Base-by-base conservation (phyloP, 176 grass and related monocot species). In the Bonia amplexicaulis region DNA sequence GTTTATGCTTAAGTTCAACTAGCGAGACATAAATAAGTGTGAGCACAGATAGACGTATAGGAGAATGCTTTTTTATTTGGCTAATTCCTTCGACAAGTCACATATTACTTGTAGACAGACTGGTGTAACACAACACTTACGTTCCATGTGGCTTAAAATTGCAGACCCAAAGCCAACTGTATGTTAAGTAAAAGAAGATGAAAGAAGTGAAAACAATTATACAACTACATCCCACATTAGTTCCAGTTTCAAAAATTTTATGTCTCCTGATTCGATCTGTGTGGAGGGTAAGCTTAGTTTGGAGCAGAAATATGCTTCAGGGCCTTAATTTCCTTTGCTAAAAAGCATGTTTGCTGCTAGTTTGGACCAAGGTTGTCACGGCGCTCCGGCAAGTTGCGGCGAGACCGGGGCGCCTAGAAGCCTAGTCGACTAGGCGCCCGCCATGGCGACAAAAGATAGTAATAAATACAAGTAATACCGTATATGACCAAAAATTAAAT, bases 221-320 rank as follows among this genome's bases (percentile, higher is more conserved):
- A 68, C 27, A 76, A 14, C 70, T 52, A 26, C 2, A 84, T 88
- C 14, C 15, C 22, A 74, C 15, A 44, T 42, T 13, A 47, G 22
- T 42, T 57, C 16, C 42, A 85, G 69, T 69, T 61, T 37, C 1
- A 1, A 51, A 72, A 85, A 51, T 12, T 31, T 61, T 2, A 39
- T 66, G 7, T 68, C 51, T 80, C 69, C 42, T 75, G 12, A 62
- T 71, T 23, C 29, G 17, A 40, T 52, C 61, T 69, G 31, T 75
- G 44, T 9, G 48, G 29, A 82, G 23, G 7, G n/a, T 78, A 71
- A 48, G 81, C 81, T 71, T 83, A 53, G 17, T 64, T 77, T 26
- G 33, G 69, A 78, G 17, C 16, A n/a, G 3, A 16, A 9, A 81
- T 42, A 55, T 65, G 8, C 12, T 61, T 68, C 33, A 33, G 23